Base-by-base conservation (phyloP, 345 rosid genomes). In the Crucihimalaya himalaica region DNA sequence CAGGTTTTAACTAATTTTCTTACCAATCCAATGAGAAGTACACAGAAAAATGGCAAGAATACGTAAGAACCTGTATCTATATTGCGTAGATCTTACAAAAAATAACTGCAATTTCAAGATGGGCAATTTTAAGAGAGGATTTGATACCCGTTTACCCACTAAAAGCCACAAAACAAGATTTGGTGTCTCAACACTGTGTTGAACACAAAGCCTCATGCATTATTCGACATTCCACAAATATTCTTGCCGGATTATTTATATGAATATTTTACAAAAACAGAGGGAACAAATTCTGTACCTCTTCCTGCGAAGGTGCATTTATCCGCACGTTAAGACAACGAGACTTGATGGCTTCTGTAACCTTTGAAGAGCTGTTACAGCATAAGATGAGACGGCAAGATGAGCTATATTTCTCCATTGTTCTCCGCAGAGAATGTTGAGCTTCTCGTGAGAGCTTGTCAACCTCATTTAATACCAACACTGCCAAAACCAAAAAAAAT, bases 371-470 rank as follows among this genome's bases (percentile, higher is more conserved):
- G 65, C 99, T 92, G 78, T 95, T 92, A 73, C 99, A 89, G 82
- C 97, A 95, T 48, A 92, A 86, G 74, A 95, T 89, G 66, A 95
- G 85, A 53, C 96, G 85, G 79, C 99, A 95, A 55, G 84, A 92
- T 54, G 94, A 69, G 79, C 98, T 92, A 60, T 92, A 95, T 60
- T 95, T 95, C 88, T 95, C 99, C 98, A 95, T 95, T 47, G 99
- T 92, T 84, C 98, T 86, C 62, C 99, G 90, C 23, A 92, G 92
- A 76, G 99, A 88, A 86, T 92, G 97, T 6, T 95, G 99, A 23
- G 99, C 99, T 82, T 92, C 98, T 85, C 99, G 86, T 59, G 97
- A 95, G 59, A 95, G 99, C 83, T 89, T 95, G 94, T 92, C 97
- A 64, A 92, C 99, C 81, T 95, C 99, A 83, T 95, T 92, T 75